Conservation (phyloP, 2,329 filamentous ascomycete genomes). For the Aureobasidium pullulans region DNA sequence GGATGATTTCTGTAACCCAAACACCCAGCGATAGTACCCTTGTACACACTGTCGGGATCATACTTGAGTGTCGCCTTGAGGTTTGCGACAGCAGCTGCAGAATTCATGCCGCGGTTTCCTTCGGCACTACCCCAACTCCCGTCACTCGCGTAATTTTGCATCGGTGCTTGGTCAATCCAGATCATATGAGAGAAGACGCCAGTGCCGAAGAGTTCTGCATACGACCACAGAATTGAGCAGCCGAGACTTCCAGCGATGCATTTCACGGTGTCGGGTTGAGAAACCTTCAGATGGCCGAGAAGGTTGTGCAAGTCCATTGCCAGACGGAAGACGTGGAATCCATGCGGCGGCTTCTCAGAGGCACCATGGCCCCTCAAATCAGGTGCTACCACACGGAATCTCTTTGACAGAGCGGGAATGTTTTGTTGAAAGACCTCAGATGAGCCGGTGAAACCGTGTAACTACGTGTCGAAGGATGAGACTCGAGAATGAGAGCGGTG, state of each 20-base stretch:
- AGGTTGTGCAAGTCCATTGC: slow-evolving; percentile 7
- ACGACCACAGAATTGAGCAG: slow-evolving; percentile 6
- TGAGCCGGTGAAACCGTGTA: slow-evolving; percentile 3
- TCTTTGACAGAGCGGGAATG: not conserved
- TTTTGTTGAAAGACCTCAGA: not conserved
- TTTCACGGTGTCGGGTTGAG: not conserved
- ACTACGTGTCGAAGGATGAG: not conserved
- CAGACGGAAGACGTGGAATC: slow-evolving; percentile 4
- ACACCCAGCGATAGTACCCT: not conserved
- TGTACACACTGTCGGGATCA: slow-evolving; percentile 3
- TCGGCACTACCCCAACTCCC: slow-evolving; percentile 3
- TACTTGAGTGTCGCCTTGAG: slow-evolving; percentile 1
- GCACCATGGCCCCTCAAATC: not conserved
- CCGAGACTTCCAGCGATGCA: slow-evolving; percentile 5
- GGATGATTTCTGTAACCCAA: slow-evolving; percentile 6
- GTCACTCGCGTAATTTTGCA: slow-evolving; percentile 5
- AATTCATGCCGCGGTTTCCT: slow-evolving; percentile 7
- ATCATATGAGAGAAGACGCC: slow-evolving; percentile 3
- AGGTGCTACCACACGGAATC: not conserved
- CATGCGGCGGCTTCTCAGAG: not conserved
- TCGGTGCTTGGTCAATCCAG: slow-evolving; percentile 2
- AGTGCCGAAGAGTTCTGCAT: not conserved
- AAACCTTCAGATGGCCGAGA: not conserved
- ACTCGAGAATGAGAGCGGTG: not conserved
- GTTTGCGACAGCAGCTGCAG: slow-evolving; percentile 1